phyloP scores from a whole-genome alignment of 768 basidiomycete genomes.

The Collybiopsis confluens region DNA sequence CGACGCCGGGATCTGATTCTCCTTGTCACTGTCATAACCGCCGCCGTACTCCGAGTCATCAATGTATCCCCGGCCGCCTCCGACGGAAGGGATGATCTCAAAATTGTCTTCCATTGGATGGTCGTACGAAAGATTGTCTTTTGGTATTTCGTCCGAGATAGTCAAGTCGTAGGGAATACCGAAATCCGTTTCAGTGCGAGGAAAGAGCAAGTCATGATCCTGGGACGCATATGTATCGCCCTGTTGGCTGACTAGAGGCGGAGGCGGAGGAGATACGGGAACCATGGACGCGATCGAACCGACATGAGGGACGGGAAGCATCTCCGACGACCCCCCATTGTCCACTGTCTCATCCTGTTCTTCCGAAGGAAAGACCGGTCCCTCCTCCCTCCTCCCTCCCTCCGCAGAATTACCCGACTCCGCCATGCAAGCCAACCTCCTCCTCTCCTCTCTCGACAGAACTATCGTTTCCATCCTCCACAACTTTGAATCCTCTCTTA shows the following conservation, averaged over 20 bases:
- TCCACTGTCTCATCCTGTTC: no score
- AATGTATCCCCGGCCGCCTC: background rate
- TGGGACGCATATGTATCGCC: no score
- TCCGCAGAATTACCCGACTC: conserved; percentile 6
- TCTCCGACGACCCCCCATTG: no score
- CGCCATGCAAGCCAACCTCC: conserved; percentile 20
- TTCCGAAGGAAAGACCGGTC: background rate
- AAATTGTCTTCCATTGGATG: no score
- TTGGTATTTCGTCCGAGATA: no score
- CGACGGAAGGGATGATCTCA: background rate
- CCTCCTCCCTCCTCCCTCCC: conserved; percentile 4
- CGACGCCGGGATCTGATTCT: background rate
- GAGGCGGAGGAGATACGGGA: background rate
- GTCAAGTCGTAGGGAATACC: background rate
- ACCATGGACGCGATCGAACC: no score
- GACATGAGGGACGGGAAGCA: no score
- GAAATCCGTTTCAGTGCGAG: background rate
- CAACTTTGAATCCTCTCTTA: conserved; percentile 9
- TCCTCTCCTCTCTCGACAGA: conserved; percentile 38
- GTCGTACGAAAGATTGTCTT: no score
- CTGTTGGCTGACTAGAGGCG: no score
- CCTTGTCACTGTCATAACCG: background rate
- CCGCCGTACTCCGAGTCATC: background rate
- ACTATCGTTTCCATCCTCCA: conserved; percentile 27
- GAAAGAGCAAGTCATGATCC: no score